These are phyloP conservation scores for Xanthoconium stramineum DNA, from an alignment of 768 basidiomycete genomes.

Conservation along the genomic window DNA sequence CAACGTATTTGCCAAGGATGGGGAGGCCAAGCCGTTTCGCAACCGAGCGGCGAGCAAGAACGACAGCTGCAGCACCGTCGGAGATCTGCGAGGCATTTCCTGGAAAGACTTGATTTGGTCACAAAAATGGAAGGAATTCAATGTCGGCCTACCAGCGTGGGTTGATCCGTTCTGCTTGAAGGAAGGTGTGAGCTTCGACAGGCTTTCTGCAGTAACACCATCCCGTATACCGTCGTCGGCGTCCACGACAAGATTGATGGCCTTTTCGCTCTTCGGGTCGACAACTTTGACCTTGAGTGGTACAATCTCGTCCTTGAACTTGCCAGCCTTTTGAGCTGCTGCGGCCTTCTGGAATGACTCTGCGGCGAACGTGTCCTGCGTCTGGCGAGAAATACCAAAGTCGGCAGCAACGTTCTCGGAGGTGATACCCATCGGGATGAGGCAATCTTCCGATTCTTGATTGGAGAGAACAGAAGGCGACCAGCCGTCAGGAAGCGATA, in stretches of 20 bases:
- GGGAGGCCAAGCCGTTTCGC: slow-evolving; percentile 84
- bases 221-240: slow-evolving; percentile 83
- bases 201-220: slow-evolving; percentile 74
- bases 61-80: slow-evolving; percentile 88
- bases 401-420: slow-evolving; percentile 89
- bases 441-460: slow-evolving; percentile 75
- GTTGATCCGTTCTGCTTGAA: slow-evolving; percentile 75
- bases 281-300: slow-evolving; percentile 68
- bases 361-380: slow-evolving; percentile 86
- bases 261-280: slow-evolving; percentile 73
- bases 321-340: slow-evolving; percentile 74
- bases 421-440: slow-evolving; percentile 89
- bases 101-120: slow-evolving; percentile 10
- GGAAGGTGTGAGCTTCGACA: slow-evolving; percentile 82
- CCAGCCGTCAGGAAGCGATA: slow-evolving; percentile 52
- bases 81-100: slow-evolving; percentile 89
- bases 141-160: slow-evolving; percentile 53
- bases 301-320: slow-evolving; percentile 81
- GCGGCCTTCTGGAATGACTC: slow-evolving; percentile 82
- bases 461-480: slow-evolving; percentile 64
- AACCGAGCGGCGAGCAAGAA: slow-evolving; percentile 74
- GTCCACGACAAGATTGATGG: slow-evolving; percentile 66
- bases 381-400: slow-evolving; percentile 66
- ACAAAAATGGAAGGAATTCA: neutral
- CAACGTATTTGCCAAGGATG: slow-evolving; percentile 82